Base-by-base conservation (phyloP, 2,329 filamentous ascomycete genomes). In the Ceratocystis variospora region DNA sequence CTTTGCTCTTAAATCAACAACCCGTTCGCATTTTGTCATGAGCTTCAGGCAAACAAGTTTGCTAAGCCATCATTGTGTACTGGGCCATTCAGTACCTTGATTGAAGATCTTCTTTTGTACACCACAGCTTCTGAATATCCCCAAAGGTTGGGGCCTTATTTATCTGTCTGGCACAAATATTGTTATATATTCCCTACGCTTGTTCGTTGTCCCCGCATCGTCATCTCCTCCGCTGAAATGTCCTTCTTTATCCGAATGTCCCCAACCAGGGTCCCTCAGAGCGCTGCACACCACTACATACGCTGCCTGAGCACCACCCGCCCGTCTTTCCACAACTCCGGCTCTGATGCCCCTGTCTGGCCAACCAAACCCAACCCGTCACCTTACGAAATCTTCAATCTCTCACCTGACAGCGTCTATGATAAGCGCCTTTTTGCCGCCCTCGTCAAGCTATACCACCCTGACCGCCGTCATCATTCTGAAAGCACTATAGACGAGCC, bases 391-490 rank as follows among this genome's bases (percentile, higher is more conserved):
- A 89, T 99, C 73, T 86, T 97, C 72, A 79, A 82, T 68, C 75
- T 78, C 61, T 31, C 62, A 17, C 37, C 25, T 8, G 78, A 79
- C 67, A 85, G 84, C 15, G 82, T 85, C 1, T 97, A 99, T 75
- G 87, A 83, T 69, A 97, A 99, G 76, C 77, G 81, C 55, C 85
- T 85, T 68, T 99, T 91, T 80, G 94, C 95, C 75, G 83, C 93
- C 72, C 83, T 99, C 64, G 94, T 96, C 67, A 99, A 97, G 78
- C 80, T 95, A 61, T 99, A 99, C 77, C 94, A 99, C 73, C 94
- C 94, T 0, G 94, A 99, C 75, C 83, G 83, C 68, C 79, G 77
- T 68, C 69, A 68, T 69, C 75, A 78, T 69, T 28, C 57, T 25
- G 48, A 22, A 50, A 22, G 19, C 65, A 19, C 8, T n/a, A 22